phyloP scores from a whole-genome alignment of 164 flowering plant species.

The Umbilicus rupestris region DNA sequence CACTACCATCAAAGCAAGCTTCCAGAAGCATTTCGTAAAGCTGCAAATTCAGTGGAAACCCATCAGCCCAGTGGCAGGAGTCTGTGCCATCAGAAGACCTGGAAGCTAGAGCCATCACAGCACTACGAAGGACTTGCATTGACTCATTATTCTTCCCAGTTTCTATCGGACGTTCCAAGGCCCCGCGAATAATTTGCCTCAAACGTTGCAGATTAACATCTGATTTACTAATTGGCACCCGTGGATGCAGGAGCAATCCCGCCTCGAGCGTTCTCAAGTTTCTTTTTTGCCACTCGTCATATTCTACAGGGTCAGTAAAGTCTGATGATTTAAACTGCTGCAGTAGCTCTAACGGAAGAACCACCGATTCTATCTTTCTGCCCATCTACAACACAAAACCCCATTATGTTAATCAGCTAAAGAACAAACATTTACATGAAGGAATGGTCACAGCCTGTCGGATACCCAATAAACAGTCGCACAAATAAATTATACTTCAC shows the following conservation, averaged over 20 bases:
- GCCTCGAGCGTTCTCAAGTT: slow-evolving; percentile 73
- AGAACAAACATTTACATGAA: neutral
- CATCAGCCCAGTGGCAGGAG: slow-evolving; percentile 95
- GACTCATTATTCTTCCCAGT: slow-evolving; percentile 71
- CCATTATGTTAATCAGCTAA: neutral
- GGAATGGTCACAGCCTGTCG: neutral
- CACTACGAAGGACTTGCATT: slow-evolving; percentile 56
- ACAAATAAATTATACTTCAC: neutral
- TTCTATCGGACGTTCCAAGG: slow-evolving; percentile 59
- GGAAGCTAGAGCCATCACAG: slow-evolving; percentile 65
- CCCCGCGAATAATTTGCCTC: slow-evolving; percentile 49
- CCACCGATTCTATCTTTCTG: slow-evolving; percentile 61
- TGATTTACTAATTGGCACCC: slow-evolving; percentile 45
- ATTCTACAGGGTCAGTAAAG: slow-evolving; percentile 64
- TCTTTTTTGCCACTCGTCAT: slow-evolving; percentile 69
- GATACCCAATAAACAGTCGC: neutral
- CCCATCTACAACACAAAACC: slow-evolving; percentile 49
- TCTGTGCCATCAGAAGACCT: slow-evolving; percentile 61
- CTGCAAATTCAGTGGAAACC: slow-evolving; percentile 65
- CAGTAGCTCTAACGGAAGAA: slow-evolving; percentile 77
- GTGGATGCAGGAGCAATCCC: slow-evolving; percentile 74
- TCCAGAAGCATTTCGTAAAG: slow-evolving; percentile 72
- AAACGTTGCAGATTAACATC: slow-evolving; percentile 44
- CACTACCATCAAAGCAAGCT: slow-evolving; percentile 70
- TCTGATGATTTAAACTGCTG: slow-evolving; percentile 79